A percentile compares a stretch with the other conserved stretches of the same genome.
Evolutionary conservation across 257 asterid genomes (phyloP).

Genomic region (Fraxinus quadrangulata): DNA sequence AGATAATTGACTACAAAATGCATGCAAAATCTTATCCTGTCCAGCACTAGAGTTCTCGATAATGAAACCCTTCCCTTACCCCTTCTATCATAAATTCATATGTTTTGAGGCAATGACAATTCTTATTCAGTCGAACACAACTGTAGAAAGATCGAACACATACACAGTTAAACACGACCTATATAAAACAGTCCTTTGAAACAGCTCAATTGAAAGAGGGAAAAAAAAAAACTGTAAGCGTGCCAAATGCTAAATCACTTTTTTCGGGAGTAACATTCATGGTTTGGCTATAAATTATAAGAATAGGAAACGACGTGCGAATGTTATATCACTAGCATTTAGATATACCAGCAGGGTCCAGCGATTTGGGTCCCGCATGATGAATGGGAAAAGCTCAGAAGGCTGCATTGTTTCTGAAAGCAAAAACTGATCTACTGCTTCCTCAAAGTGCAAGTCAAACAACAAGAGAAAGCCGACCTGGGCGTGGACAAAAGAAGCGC

Average conservation of each 20-base stretch:
- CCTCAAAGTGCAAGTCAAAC: conserved; percentile 87
- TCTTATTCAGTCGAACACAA: background rate
- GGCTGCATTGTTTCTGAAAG: conserved; percentile 92
- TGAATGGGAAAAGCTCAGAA: conserved; percentile 94
- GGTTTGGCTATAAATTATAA: background rate
- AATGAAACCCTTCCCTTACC: background rate
- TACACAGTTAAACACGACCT: background rate
- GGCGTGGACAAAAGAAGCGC: conserved; percentile 78
- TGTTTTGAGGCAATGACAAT: background rate
- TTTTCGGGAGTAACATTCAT: background rate
- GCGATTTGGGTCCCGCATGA: conserved; percentile 93
- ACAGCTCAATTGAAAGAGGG: background rate
- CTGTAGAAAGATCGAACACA: conserved; percentile 3
- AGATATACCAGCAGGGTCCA: conserved; percentile 88
- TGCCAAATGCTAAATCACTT: conserved; percentile 15
- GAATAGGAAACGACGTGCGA: background rate
- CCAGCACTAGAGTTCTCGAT: background rate
- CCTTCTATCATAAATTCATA: background rate
- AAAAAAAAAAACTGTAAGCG: conserved; percentile 16
- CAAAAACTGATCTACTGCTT: conserved; percentile 93
- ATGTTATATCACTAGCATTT: background rate
- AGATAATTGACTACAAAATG: background rate
- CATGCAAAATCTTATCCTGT: background rate
- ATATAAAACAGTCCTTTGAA: conserved; percentile 1
- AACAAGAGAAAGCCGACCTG: conserved; percentile 95